Base-by-base conservation (phyloP, 805 yeast genomes). In the Sugiyamaella qingdaonensis region DNA sequence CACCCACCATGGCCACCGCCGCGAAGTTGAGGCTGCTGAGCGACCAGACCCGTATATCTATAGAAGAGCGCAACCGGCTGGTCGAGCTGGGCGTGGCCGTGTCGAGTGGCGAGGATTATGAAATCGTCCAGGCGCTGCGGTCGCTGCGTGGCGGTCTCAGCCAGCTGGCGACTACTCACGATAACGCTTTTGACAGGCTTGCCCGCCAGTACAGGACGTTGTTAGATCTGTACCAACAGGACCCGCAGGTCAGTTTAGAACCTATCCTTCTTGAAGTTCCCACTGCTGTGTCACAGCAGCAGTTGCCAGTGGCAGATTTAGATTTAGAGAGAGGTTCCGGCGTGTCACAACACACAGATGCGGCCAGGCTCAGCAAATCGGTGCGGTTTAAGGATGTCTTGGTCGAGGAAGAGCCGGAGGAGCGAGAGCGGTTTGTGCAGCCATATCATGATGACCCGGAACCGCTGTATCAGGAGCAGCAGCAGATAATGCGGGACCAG, bases 401-500 rank as follows among this genome's bases (percentile, higher is more conserved):
- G 42, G 58, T 61, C 13, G 67, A 62, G 34, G 39, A 42, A 21
- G 54, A 14, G 37, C 27, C n/a, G 29, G 48, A 14, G 50, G 36
- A 37, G 32, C 50, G 31, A 49, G 62, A 52, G 31, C 42, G 35
- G 53, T 59, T 58, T 24, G 21, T 61, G 13, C 56, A 58, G 44
- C 68, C 68, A 11, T 64, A 64, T 34, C 48, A 58, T 19, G 68
- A 64, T 43, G 63, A 64, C 43, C 66, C 64, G 9, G 62, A 55
- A 2, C 55, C 52, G 21, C 32, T 63, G 49, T 54, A 60, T 49
- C 56, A 49, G 49, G 68, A 66, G 55, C 63, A 61, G 42, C 68
- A 64, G 48, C 63, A 64, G 46, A 52, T 61, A 21, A 58, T 71
- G 62, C 61, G 58, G n/a, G 67, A 69, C 35, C 77, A 73, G 54